phyloP scores from a whole-genome alignment of 2,329 filamentous ascomycete genomes.

The Cercospora zeae-maydis region DNA sequence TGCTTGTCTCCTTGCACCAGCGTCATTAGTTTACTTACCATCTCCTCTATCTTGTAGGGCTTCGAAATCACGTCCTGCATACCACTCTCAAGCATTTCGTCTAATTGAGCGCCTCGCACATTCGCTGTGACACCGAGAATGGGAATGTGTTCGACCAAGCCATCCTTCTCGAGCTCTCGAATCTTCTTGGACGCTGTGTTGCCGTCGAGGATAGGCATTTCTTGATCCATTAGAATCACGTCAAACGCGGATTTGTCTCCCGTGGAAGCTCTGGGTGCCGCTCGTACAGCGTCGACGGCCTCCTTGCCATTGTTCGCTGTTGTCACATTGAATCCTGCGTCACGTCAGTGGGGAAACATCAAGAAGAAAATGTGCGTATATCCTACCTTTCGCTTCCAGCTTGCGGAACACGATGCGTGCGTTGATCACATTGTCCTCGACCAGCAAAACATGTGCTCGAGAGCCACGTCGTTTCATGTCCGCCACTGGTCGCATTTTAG shows the following conservation, averaged over 20 bases:
- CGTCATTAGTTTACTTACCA: slow-evolving; percentile 25
- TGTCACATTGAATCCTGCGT: slow-evolving; percentile 28
- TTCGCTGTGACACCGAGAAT: slow-evolving; percentile 38
- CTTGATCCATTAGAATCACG: slow-evolving; percentile 36
- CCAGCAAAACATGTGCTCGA: slow-evolving; percentile 26
- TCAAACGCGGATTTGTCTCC: slow-evolving; percentile 28
- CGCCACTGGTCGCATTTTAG: background rate
- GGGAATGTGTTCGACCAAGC: slow-evolving; percentile 25
- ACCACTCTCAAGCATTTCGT: slow-evolving; percentile 32
- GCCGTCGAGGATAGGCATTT: slow-evolving; percentile 37
- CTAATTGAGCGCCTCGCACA: slow-evolving; percentile 33
- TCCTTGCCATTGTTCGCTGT: slow-evolving; percentile 36
- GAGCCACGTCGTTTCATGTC: slow-evolving; percentile 2
- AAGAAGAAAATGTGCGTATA: too few relatives aligned
- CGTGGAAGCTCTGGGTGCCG: slow-evolving; percentile 16
- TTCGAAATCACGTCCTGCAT: slow-evolving; percentile 37
- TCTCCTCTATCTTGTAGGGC: slow-evolving; percentile 35
- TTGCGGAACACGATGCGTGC: slow-evolving; percentile 33
- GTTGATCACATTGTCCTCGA: slow-evolving; percentile 36
- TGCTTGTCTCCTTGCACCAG: background rate
- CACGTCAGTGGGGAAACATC: background rate
- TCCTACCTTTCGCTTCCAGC: slow-evolving; percentile 24
- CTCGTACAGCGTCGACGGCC: slow-evolving; percentile 30
- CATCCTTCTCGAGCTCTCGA: slow-evolving; percentile 26
- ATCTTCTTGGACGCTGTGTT: slow-evolving; percentile 31